Conservation (phyloP, 257 asterid species). For the Gentiana macrophylla region DNA sequence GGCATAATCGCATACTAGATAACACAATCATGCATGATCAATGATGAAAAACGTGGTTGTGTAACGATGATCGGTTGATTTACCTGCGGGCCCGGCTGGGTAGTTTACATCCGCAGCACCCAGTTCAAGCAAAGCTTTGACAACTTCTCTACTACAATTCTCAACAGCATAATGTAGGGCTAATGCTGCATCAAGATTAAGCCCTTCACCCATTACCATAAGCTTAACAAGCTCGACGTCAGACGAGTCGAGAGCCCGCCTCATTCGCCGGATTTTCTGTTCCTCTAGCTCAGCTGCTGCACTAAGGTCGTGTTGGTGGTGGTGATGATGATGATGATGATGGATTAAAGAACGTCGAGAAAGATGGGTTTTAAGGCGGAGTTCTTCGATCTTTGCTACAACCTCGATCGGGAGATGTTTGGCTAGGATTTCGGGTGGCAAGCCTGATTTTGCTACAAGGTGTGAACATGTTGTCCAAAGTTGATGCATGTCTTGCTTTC, state of each 20-base stretch:
- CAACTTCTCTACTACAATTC: conserved; percentile 79
- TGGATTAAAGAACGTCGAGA: conserved; percentile 50
- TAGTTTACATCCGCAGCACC: conserved; percentile 93
- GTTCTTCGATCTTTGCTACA: conserved; percentile 77
- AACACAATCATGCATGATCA: too few relatives aligned
- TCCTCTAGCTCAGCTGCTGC: conserved; percentile 72
- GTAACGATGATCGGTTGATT: too few relatives aligned
- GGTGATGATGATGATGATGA: conserved; percentile 45
- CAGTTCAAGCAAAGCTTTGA: conserved; percentile 74
- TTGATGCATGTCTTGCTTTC: conserved; percentile 87
- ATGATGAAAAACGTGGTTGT: too few relatives aligned
- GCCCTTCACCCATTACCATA: conserved; percentile 98
- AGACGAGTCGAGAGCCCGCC: conserved; percentile 85
- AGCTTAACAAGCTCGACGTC: conserved; percentile 95
- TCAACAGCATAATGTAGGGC: conserved; percentile 87
- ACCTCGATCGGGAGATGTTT: conserved; percentile 87
- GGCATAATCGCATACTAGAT: too few relatives aligned
- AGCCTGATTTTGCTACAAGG: conserved; percentile 80
- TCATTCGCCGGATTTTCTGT: conserved; percentile 79
- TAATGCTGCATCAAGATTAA: conserved; percentile 70
- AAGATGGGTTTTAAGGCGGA: conserved; percentile 68
- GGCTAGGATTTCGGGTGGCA: conserved; percentile 75
- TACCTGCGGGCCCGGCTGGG: conserved; percentile 67
- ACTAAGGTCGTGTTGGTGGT: conserved; percentile 24
- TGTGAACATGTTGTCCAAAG: conserved; percentile 90